phyloP scores from a whole-genome alignment of 257 asterid species.

The Lycium ferocissimum region DNA sequence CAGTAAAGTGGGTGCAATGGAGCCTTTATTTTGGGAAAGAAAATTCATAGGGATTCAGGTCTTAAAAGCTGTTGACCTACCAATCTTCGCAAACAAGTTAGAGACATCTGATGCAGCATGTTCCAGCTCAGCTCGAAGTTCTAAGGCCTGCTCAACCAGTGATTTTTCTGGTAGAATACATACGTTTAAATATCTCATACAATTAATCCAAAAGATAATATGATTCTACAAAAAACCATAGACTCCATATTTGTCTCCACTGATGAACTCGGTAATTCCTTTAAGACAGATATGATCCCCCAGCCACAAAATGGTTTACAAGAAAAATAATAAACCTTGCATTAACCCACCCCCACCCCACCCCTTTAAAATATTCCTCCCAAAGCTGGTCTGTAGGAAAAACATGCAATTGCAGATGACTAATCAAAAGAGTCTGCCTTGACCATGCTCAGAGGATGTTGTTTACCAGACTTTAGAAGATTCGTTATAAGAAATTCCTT shows the following conservation, averaged over 20 bases:
- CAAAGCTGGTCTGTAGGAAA: background rate
- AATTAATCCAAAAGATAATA: slow-evolving; percentile 4
- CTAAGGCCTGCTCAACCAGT: slow-evolving; percentile 86
- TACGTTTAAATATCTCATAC: background rate
- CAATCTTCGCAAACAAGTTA: slow-evolving; percentile 88
- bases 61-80: slow-evolving; percentile 45
- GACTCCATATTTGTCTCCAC: background rate
- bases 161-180: slow-evolving; percentile 73
- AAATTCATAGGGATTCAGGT: background rate
- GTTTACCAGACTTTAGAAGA: slow-evolving; percentile 92
- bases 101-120: slow-evolving; percentile 87
- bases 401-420: slow-evolving; percentile 14
- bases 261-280: slow-evolving; percentile 4
- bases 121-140: slow-evolving; percentile 92
- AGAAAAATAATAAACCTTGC: background rate
- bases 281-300: background rate
- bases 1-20: slow-evolving; percentile 23
- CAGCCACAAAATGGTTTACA: background rate
- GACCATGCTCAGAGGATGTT: slow-evolving; percentile 23
- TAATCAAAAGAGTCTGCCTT: slow-evolving; percentile 7
- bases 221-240: background rate
- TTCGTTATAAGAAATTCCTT: slow-evolving; percentile 89
- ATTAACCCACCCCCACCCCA: background rate
- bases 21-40: slow-evolving; percentile 18
- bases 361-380: background rate